Base-by-base conservation (phyloP, 2,329 filamentous ascomycete genomes). In the Myriangium duriaei region DNA sequence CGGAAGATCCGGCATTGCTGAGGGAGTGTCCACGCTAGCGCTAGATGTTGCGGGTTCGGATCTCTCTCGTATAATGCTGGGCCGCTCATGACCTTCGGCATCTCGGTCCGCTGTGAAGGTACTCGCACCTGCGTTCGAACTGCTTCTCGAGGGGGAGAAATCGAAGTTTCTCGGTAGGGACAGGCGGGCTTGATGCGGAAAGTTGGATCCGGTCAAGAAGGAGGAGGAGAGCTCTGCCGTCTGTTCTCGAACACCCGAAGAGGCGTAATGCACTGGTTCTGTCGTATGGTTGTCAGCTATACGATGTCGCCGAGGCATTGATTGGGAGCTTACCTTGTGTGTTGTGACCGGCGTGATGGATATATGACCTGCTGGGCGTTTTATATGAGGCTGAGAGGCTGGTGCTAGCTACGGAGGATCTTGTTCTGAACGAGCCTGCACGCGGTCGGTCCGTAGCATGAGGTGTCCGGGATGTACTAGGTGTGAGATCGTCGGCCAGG, bases 241-340 rank as follows among this genome's bases (percentile, higher is more conserved):
- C 47, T 58, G 54, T 34, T 58, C 53, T 34, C 57, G 49, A 10
- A 60, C 57, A 13, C 57, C 57, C 5, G 53, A 48, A 12, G 56
- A 59, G n/a, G 55, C 53, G 43, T 60, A 60, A 16, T 56, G 55
- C 4, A 56, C 49, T 28, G 46, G 48, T 72, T 68, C 52, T 77
- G 66, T 16, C 19, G 13, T 14, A 30, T n/a, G n/a, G n/a, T n/a
- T n/a, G n/a, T n/a, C n/a, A n/a, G n/a, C n/a, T n/a, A n/a, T n/a
- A n/a, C n/a, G n/a, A n/a, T n/a, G n/a, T n/a, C n/a, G n/a, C n/a
- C n/a, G n/a, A n/a, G n/a, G n/a, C n/a, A n/a, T n/a, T n/a, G n/a
- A n/a, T n/a, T n/a, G n/a, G n/a, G n/a, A n/a, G n/a, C n/a, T n/a
- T 42, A 45, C 43, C 43, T 38, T 46, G 39, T 6, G 30, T 42